Evolutionary conservation across 345 rosid species (phyloP).

Genomic region (Rhizophora mangle): DNA sequence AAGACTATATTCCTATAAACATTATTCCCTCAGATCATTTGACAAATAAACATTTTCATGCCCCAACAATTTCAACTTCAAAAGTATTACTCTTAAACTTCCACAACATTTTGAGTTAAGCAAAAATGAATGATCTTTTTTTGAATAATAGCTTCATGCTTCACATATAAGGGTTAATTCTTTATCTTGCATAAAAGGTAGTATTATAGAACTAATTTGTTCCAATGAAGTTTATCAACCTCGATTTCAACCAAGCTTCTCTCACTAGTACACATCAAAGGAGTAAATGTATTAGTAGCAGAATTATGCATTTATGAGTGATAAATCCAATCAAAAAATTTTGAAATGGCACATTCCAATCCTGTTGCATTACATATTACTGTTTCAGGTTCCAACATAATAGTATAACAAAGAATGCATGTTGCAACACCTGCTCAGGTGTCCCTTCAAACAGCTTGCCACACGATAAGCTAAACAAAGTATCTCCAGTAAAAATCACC

Average conservation of each 20-base stretch:
- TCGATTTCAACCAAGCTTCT: neutral
- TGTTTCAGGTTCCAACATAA: neutral
- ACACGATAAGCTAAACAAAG: constrained; percentile 92
- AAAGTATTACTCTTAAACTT: neutral
- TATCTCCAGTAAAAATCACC: constrained; percentile 89
- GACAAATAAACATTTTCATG: neutral
- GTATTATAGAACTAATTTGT: neutral
- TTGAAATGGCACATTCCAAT: neutral
- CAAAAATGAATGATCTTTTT: no score
- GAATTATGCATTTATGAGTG: neutral
- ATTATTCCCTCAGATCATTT: no score
- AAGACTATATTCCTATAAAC: no score
- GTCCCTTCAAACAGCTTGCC: constrained; percentile 95
- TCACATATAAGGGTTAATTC: no score
- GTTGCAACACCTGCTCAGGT: constrained; percentile 61
- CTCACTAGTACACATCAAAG: neutral
- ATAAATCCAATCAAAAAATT: neutral
- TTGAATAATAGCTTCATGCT: no score
- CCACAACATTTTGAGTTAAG: no score
- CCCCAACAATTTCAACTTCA: neutral
- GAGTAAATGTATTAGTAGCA: neutral
- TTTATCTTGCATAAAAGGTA: neutral
- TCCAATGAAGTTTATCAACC: neutral
- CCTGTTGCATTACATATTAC: neutral
- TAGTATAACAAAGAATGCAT: no score